Conservation (phyloP, 2,329 filamentous ascomycete species). For the Anthostomella pinea region DNA sequence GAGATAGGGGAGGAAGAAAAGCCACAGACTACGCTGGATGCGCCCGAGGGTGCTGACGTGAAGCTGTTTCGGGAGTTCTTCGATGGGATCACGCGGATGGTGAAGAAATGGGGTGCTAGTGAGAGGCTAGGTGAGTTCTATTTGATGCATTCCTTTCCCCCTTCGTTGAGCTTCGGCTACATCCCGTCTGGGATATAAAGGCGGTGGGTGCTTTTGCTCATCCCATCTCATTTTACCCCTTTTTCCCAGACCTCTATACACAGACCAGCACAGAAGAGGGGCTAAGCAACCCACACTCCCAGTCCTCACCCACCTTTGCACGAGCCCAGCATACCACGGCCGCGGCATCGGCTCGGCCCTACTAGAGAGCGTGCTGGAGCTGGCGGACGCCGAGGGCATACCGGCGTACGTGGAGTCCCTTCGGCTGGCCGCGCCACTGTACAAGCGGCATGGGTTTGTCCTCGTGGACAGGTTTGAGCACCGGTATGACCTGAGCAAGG, state of each 20-base stretch:
- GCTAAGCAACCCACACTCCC: background rate
- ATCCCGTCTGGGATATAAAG: too few species aligned
- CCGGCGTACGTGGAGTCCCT: conserved; percentile 22
- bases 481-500: conserved; percentile 13
- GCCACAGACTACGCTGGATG: conserved; percentile 2
- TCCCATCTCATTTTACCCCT: background rate
- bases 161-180: too few species aligned
- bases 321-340: conserved; percentile 23
- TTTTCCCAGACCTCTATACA: background rate
- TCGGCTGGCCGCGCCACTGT: conserved; percentile 20
- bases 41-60: conserved; percentile 21
- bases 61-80: conserved; percentile 23
- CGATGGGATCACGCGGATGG: conserved; percentile 14
- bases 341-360: conserved; percentile 25
- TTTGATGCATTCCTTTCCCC: background rate
- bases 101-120: conserved; percentile 21
- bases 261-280: too few species aligned
- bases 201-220: too few species aligned
- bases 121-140: conserved; percentile 27
- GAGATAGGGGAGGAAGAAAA: conserved; percentile 2
- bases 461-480: conserved; percentile 20
- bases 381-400: conserved; percentile 23
- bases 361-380: conserved; percentile 18
- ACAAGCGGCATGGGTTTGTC: conserved; percentile 20
- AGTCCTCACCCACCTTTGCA: conserved; percentile 26